A percentile compares a stretch with the other conserved stretches of the same genome.
Evolutionary conservation across 2,329 filamentous ascomycete genomes (phyloP).

Genomic region (Aspergillus piperis): DNA sequence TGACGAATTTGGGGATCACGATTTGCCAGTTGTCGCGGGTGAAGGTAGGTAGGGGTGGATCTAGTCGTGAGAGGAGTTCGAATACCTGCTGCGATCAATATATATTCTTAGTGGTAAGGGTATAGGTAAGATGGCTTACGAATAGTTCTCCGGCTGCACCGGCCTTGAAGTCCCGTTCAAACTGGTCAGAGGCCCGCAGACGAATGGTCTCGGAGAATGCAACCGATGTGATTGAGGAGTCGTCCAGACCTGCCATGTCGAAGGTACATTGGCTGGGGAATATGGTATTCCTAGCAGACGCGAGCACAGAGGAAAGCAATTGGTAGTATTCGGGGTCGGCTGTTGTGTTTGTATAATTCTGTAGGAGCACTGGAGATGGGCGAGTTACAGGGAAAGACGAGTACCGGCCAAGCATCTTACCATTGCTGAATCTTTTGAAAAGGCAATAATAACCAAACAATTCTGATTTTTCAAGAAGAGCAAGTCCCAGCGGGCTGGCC

Average conservation of each 20-base stretch:
- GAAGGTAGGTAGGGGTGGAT: slow-evolving; percentile 34
- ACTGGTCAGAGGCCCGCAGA: slow-evolving; percentile 9
- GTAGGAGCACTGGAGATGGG: not conserved
- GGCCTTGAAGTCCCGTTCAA: slow-evolving; percentile 9
- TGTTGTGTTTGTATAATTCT: not conserved
- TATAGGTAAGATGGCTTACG: slow-evolving; percentile 11
- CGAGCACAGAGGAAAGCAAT: slow-evolving; percentile 6
- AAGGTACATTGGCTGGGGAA: slow-evolving; percentile 4
- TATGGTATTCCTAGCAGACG: not conserved
- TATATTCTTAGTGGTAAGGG: slow-evolving; percentile 9
- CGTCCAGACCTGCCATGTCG: not conserved
- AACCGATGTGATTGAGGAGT: not conserved
- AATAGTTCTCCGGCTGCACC: slow-evolving; percentile 16
- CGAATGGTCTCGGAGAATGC: not conserved
- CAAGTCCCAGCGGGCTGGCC: too few relatives aligned
- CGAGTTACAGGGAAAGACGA: not conserved
- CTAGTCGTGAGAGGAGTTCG: slow-evolving; percentile 8
- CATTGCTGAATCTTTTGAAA: too few relatives aligned
- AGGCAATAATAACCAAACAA: too few relatives aligned
- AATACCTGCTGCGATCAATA: slow-evolving; percentile 11
- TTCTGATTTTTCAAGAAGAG: too few relatives aligned
- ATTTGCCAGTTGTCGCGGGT: slow-evolving; percentile 50
- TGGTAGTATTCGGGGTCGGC: not conserved
- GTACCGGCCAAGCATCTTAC: too few relatives aligned
- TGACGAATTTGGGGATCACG: slow-evolving; percentile 48